Evolutionary conservation across 1,139 yeast genomes (phyloP), one percentile per base, ranked within the genome.

Genomic region (Ogataea hybrid): DNA sequence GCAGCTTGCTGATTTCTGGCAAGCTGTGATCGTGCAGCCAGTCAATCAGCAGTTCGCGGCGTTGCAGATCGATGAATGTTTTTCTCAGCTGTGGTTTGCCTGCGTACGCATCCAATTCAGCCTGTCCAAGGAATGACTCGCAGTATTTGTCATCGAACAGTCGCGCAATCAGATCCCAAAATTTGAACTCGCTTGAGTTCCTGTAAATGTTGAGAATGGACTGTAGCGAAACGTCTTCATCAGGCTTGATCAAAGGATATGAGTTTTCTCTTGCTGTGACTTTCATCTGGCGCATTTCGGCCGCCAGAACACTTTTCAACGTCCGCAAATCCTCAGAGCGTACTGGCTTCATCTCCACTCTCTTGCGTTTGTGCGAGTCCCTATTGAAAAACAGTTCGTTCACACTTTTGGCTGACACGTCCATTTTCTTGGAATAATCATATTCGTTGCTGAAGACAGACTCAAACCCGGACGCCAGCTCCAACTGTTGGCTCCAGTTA

Each of bases 11-110:
- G 32, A 78, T 66, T 44, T 75, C 78, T 34, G 67, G 68, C 22
- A 64, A 63, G 17, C 77, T 71, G 46, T 75, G 69, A 3, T 64
- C 62, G 33, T 73, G 71, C 6, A 86, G 64, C 95, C 95, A 88
- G 6, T 64, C 51, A 1, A 77, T 68, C 31, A 87, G 61, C 4
- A 64, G 58, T 16, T 69, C 65, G 35, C 75, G 73, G 44, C 79
- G 72, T 39, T 64, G 62, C 35, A 66, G 57, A 41, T 71, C 72
- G 12, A 65, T 44, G 8, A 55, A 29, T 16, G 39, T 40, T 1
- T 18, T 16, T 11, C 41, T 25, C 33, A 73, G 52, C 39, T 61
- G 59, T 3, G 51, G 39, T n/a, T 46, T 59, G 35, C 54, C 59
- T 8, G 50, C 53, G 9, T 58, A 52, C 32, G 67, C 63, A 2